Evolutionary conservation across 2,329 filamentous ascomycete species (phyloP), one percentile per base, ranked within the genome.

Genomic region (Penicillium sp.): DNA sequence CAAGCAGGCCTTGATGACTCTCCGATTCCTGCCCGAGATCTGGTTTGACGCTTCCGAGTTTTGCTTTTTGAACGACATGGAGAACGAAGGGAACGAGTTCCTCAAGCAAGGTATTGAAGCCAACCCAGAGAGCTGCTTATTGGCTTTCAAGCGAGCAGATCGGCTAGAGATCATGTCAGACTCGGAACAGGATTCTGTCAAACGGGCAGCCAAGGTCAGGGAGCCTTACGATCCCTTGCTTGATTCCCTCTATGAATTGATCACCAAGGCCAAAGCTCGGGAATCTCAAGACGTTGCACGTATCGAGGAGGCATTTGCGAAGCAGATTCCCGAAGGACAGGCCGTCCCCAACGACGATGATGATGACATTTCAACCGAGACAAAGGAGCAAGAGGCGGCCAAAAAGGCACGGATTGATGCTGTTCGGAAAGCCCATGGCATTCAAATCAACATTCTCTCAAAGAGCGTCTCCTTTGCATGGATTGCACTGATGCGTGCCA

Each of bases 31-130:
- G 85, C 92, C 94, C 4, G 90, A 96, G 70, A 87, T 97, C 64
- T 99, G 94, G 94, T 92, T 92, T 48, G 92, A 97, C 57, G 93
- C 92, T 9, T 90, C 92, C 1, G 89, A 96, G 62, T 97, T 93
- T 85, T 96, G 90, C 73, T 92, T 92, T 67, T 83, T 88, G 52
- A 92, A 94, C 65, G 84, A 84, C 43, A 77, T 92, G 63, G 81
- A 84, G 35, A 76, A 85, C 43, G 87, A 91, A 56, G 92, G 91
- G 11, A 85, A 88, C 23, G 85, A 90, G 9, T 90, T 97, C 66
- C 79, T 99, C 23, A 81, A 85, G 22, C 86, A 94, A 59, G 94
- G 94, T 31, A 88, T 95, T 54, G 82, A 85, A 26, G 92, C 92
- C 2, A 99, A 97, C 70, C 92, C 94, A 0, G 94, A 99, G 75